These are phyloP conservation scores for Chaetomiaceae sp. DNA, from an alignment of 2,329 filamentous ascomycete genomes.

Conservation along the genomic window DNA sequence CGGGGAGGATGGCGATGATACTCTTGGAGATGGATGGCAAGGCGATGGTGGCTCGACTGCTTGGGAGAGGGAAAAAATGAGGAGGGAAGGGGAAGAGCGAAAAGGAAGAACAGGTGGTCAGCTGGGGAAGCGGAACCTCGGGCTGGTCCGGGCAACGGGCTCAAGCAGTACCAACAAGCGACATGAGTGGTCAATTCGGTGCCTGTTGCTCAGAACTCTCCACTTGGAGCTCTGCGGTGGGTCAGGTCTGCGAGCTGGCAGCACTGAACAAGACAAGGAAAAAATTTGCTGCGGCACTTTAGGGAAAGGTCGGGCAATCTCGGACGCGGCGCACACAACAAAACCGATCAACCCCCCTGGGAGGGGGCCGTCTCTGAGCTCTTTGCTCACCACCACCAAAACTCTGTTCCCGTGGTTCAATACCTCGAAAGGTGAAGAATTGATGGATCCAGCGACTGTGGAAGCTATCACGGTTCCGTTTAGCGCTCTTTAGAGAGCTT, in stretches of 20 bases:
- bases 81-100: constrained; percentile 24
- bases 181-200: constrained; percentile 28
- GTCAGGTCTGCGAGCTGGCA: constrained; percentile 21
- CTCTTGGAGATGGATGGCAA: constrained; percentile 20
- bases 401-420: background rate
- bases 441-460: constrained; percentile 3
- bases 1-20: constrained; percentile 33
- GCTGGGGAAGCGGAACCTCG: constrained; percentile 25
- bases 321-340: constrained; percentile 15
- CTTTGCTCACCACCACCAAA: background rate
- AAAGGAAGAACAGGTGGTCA: constrained; percentile 26
- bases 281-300: constrained; percentile 24
- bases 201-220: constrained; percentile 21
- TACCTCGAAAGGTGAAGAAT: background rate
- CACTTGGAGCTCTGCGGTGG: constrained; percentile 25
- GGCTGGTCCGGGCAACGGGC: constrained; percentile 28
- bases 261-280: constrained; percentile 15
- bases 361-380: constrained; percentile 2
- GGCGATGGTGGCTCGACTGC: constrained; percentile 23
- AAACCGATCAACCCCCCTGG: constrained; percentile 7
- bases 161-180: constrained; percentile 20
- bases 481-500: constrained; percentile 7
- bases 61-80: constrained; percentile 26
- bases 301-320: constrained; percentile 22
- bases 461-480: constrained; percentile 11